Conservation (phyloP, 2,329 filamentous ascomycete genomes). For the Penicillium sp. region DNA sequence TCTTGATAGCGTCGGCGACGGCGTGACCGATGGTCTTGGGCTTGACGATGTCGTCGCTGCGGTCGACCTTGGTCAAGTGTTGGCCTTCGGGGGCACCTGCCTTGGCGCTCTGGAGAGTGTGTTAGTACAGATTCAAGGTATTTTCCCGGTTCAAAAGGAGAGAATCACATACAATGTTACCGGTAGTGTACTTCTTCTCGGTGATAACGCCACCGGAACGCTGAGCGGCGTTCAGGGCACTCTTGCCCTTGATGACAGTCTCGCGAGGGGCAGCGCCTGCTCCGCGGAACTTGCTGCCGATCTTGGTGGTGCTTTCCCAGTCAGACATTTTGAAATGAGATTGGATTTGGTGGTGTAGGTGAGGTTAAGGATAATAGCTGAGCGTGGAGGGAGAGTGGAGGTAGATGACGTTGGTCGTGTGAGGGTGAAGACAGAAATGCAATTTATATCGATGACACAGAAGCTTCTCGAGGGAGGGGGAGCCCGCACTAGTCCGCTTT, state of each 20-base stretch:
- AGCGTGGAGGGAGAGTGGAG: constrained; percentile 11
- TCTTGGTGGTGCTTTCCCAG: constrained; percentile 89
- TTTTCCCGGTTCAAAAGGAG: not conserved
- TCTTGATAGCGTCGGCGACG: constrained; percentile 79
- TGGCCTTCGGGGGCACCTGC: constrained; percentile 71
- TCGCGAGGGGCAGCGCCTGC: constrained; percentile 64
- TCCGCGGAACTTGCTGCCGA: constrained; percentile 78
- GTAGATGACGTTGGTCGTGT: constrained; percentile 30
- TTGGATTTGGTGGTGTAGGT: constrained; percentile 1
- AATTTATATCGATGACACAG: constrained; percentile 41
- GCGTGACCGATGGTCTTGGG: constrained; percentile 82
- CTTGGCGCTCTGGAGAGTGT: constrained; percentile 39
- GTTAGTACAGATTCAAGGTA: constrained; percentile 11
- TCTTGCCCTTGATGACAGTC: constrained; percentile 83
- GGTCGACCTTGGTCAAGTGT: constrained; percentile 96
- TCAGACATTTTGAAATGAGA: constrained; percentile 60
- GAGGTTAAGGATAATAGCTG: constrained; percentile 4
- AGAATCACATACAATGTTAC: constrained; percentile 66
- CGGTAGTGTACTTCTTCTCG: constrained; percentile 84
- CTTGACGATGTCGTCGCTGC: constrained; percentile 95
- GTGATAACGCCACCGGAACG: constrained; percentile 76
- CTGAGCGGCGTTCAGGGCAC: constrained; percentile 83
- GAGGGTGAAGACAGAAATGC: constrained; percentile 26
- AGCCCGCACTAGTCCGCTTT: constrained; percentile 23
- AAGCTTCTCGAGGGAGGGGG: constrained; percentile 39